A percentile compares a stretch with the other conserved stretches of the same genome.
phyloP scores from a whole-genome alignment of 495 filamentous ascomycete species.

The Geopyxis carbonaria region DNA sequence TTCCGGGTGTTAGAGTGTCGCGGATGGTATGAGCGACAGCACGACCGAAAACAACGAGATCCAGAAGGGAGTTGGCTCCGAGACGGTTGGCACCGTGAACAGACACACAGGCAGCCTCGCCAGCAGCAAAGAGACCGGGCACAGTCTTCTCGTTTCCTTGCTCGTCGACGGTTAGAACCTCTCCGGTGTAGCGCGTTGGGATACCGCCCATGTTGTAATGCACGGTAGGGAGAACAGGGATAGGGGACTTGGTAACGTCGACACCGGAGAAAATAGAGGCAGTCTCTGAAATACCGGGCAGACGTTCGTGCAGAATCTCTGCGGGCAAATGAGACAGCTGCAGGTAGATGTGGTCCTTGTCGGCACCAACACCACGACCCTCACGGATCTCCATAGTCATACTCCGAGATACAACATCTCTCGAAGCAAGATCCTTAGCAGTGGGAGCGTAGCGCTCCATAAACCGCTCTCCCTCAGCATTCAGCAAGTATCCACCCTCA shows the following conservation, averaged over 20 bases:
- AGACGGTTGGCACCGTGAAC: slow-evolving; percentile 96
- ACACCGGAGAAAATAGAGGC: slow-evolving; percentile 92
- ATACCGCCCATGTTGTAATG: slow-evolving; percentile 99
- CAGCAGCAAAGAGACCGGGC: slow-evolving; percentile 85
- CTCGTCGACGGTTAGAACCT: slow-evolving; percentile 74
- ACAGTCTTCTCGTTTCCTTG: slow-evolving; percentile 80
- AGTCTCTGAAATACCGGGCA: slow-evolving; percentile 96
- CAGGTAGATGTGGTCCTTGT: slow-evolving; percentile 95
- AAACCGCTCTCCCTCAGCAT: slow-evolving; percentile 93
- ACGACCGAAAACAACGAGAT: slow-evolving; percentile 91
- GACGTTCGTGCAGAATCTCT: slow-evolving; percentile 82
- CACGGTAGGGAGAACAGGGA: slow-evolving; percentile 89
- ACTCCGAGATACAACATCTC: slow-evolving; percentile 86
- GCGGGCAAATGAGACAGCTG: slow-evolving; percentile 86
- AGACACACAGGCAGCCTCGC: slow-evolving; percentile 92
- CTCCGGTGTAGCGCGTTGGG: slow-evolving; percentile 89
- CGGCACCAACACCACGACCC: slow-evolving; percentile 83
- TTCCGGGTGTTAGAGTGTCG: slow-evolving; percentile 67
- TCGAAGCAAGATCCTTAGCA: slow-evolving; percentile 85
- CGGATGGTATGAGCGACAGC: slow-evolving; percentile 91
- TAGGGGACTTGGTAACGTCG: slow-evolving; percentile 90
- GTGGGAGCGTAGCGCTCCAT: slow-evolving; percentile 98
- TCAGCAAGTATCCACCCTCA: slow-evolving; percentile 94
- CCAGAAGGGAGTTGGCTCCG: slow-evolving; percentile 92
- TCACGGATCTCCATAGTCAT: slow-evolving; percentile 97